A percentile compares a stretch with the other conserved stretches of the same genome.
phyloP scores from a whole-genome alignment of 805 yeast genomes.

The Suhomyces faveliae region DNA sequence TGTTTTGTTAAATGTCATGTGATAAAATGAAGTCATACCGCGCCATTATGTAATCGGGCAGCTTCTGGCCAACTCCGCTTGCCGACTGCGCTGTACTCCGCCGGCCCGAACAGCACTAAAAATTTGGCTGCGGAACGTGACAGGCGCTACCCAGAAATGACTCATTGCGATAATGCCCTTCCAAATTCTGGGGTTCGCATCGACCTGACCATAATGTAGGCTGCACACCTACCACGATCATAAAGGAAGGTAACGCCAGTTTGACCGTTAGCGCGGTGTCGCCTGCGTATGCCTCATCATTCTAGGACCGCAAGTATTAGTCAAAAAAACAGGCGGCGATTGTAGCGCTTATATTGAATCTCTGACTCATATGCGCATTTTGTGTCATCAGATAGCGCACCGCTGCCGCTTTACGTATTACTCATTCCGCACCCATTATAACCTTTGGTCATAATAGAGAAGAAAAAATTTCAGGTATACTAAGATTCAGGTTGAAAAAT shows the following conservation, averaged over 20 bases:
- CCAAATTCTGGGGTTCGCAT: neutral
- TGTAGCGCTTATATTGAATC: neutral
- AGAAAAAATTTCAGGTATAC: constrained; percentile 5
- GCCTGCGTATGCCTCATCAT: neutral
- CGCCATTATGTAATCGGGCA: neutral
- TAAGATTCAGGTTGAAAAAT: constrained; percentile 2
- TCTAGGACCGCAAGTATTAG: neutral
- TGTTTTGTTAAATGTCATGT: neutral
- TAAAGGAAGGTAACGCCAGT: neutral
- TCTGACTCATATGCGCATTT: constrained; percentile 2
- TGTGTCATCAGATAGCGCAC: constrained; percentile 6
- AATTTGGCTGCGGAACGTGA: neutral
- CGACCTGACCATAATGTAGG: neutral
- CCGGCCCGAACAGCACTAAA: neutral
- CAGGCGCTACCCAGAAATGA: constrained; percentile 1
- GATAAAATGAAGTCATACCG: neutral
- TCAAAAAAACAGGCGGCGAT: neutral
- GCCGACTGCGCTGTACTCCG: neutral
- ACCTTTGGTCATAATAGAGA: neutral
- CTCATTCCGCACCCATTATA: constrained; percentile 2
- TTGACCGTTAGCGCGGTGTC: neutral
- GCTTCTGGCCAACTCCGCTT: neutral
- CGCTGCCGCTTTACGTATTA: constrained; percentile 5
- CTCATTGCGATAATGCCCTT: constrained; percentile 4
- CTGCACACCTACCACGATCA: neutral